Base-by-base conservation (phyloP, 2,329 filamentous ascomycete species). In the Ascochyta fabae region DNA sequence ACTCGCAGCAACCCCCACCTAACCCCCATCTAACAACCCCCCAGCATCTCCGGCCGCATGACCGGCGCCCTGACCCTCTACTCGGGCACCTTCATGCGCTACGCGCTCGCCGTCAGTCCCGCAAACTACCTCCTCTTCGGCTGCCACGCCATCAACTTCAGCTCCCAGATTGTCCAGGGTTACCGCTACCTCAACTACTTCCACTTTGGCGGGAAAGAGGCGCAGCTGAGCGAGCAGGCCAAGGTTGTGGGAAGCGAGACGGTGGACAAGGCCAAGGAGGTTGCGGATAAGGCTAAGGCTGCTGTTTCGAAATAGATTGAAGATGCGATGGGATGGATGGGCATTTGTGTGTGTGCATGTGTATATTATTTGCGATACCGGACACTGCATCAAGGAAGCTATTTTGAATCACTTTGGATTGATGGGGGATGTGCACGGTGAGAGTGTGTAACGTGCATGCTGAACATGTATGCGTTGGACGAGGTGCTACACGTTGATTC, bases 71-170 rank as follows among this genome's bases (percentile, higher is more conserved):
- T 88, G 26, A 78, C 80, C 62, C 71, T 85, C 72, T 88, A 88
- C 80, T 84, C 83, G 23, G 84, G 73, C 42, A 85, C 84, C 55
- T 88, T 88, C 78, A 87, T 87, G 85, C 85, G 86, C 72, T 88
- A 88, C 78, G 78, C 86, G 55, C 72, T 88, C 59, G 86, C 86
- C 58, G 84, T 88, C 53, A 78, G 79, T 15, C 86, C 86, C 36
- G 80, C 79, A 68, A 88, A 88, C 78, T 88, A 87, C 78, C 84
- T 88, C 61, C 84, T 88, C 52, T 88, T 88, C 74, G 86, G 83
- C 62, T 88, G 86, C 78, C 86, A 88, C 75, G 77, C 84, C 58
- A 81, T 87, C 76, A 88, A 88, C 77, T 88, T 86, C 75, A 76
- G 75, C 61, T 83, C 84, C 41, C 86, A 88, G 74, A 62, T 79